Base-by-base conservation (phyloP, 371 early-diverging fungal species). In the Phascolomyces articulosus region DNA sequence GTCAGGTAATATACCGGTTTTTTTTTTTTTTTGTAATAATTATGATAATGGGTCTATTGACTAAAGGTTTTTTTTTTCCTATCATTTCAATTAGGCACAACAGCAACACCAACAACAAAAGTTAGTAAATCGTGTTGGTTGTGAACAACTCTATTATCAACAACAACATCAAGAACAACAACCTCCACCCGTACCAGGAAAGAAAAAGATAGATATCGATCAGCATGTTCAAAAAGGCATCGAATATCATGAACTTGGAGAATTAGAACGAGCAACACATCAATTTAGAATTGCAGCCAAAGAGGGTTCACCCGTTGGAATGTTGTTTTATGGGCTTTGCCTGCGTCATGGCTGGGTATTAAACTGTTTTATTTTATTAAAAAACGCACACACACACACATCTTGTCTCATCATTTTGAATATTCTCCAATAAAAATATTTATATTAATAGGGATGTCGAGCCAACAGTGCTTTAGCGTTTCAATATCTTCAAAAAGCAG, bases 311-410 rank as follows among this genome's bases (percentile, higher is more conserved):
- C 89, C 90, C 4, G 71, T 91, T 11, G 94, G 92, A 13, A 85
- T 94, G 87, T 87, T 94, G 70, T 80, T 94, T 24, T 93, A 89
- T 73, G 94, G 91, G 49, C 82, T 94, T 51, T 88, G 90, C 13
- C 72, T 93, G 44, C 84, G 94, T 10, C 94, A 94, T 70, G 93
- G 94, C n/a, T 93, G 92, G 90, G 89, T 77, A 71, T n/a, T n/a
- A n/a, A n/a, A n/a, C n/a, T n/a, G n/a, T n/a, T 56, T 40, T 23
- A n/a, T n/a, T 15, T 41, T 41, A 11, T 8, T 41, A 41, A 44
- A 13, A n/a, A 44, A n/a, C n/a, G n/a, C n/a, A n/a, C n/a, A n/a
- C n/a, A n/a, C n/a, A n/a, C n/a, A n/a, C n/a, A n/a, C n/a, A n/a
- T n/a, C n/a, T n/a, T n/a, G n/a, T n/a, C n/a, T n/a, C 16, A 9